Percentiles rank a stretch among this genome's conserved stretches.
Conservation (phyloP, 2,329 filamentous ascomycete genomes). For the Leptographium galeiforme region DNA sequence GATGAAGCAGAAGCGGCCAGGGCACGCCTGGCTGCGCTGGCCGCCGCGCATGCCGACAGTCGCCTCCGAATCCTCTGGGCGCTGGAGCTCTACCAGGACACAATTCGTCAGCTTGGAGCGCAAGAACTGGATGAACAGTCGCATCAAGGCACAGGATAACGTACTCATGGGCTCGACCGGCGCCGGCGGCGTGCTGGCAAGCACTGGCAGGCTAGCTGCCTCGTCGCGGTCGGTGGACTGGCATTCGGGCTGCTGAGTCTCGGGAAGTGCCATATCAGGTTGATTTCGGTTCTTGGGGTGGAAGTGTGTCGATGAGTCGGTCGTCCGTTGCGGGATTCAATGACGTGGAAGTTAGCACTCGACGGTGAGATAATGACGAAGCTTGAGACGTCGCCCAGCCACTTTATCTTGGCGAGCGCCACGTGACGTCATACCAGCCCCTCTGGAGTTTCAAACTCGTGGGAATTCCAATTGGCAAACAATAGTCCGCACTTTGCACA, state of each 20-base stretch:
- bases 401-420: too few species aligned
- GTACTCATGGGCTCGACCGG: constrained; percentile 2
- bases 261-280: neutral
- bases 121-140: too few species aligned
- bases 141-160: neutral
- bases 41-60: constrained; percentile 5
- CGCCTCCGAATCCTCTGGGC: neutral
- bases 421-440: too few species aligned
- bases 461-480: too few species aligned
- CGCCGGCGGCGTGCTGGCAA: neutral
- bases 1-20: constrained; percentile 25
- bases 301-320: too few species aligned
- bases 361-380: too few species aligned
- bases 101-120: neutral
- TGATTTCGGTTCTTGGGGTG: neutral
- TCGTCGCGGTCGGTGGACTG: neutral
- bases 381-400: too few species aligned
- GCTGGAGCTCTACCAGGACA: neutral
- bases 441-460: too few species aligned
- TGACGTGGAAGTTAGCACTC: too few species aligned
- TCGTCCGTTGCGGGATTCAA: too few species aligned
- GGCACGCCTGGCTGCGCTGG: constrained; percentile 15
- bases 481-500: too few species aligned
- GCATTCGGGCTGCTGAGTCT: neutral
- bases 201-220: neutral